Evolutionary conservation across 2,329 filamentous ascomycete genomes (phyloP), one percentile per base, ranked within the genome.

Genomic region (Mycogone perniciosa): DNA sequence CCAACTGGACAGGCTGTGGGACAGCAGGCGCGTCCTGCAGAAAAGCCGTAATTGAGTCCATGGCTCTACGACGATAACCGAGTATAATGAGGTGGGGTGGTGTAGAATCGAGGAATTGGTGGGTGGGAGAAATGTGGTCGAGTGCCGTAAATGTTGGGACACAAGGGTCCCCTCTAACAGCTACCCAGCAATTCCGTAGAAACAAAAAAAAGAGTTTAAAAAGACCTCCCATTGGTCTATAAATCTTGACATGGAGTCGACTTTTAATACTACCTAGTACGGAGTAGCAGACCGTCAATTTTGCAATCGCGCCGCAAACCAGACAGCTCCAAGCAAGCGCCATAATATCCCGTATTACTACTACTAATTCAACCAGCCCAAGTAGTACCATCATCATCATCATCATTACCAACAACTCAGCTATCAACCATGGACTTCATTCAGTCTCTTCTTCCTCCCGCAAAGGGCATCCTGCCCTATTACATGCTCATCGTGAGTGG

Each of bases 401-500:
- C 11, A 41, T 41, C 20, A 11, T 13, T 4, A 41, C 38, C 38
- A 8, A 11, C 20, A 11, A 35, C 3, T 35, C 8, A 9, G 48
- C 56, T 46, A 30, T 34, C 37, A 34, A 44, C 44, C 48, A 79
- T 81, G 76, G 75, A 77, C 34, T 54, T 65, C 2, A 38, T 80
- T 49, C 64, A 69, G 51, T 61, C 67, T 26, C 67, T 73, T 43
- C 72, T 78, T 29, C 77, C 79, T 4, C 63, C 66, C 2, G 70
- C 73, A 44, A 72, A 80, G 61, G 80, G 80, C 54, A 70, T 77
- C 54, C 60, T 83, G 51, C 80, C 80, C 27, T 81, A 80, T 59
- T 82, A 81, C 61, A 78, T 83, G 66, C 67, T 81, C 49, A 61
- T 79, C 44, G 79, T 82, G 69, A 57, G 76, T n/a, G 27, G 3